Conservation (phyloP, 306 rosid species). For the Delonix regia region DNA sequence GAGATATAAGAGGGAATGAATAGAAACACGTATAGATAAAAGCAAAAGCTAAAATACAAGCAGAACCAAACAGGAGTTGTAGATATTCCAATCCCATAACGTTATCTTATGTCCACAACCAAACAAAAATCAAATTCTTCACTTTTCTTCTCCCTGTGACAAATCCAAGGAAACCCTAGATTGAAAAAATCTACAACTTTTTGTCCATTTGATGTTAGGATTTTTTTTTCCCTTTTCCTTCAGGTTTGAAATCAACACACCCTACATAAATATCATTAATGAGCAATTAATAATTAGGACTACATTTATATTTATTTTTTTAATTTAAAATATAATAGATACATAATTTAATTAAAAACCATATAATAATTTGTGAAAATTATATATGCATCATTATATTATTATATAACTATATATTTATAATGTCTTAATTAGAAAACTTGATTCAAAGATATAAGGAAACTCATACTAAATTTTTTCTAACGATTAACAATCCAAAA, state of each 20-base stretch:
- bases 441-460: too few relatives aligned
- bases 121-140: slow-evolving; percentile 28
- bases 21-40: slow-evolving; percentile 34
- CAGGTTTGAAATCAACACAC: neutral
- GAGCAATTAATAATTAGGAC: neutral
- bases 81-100: slow-evolving; percentile 30
- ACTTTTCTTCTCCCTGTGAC: neutral
- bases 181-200: neutral
- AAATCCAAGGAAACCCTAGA: neutral
- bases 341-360: too few relatives aligned
- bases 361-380: too few relatives aligned
- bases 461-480: too few relatives aligned
- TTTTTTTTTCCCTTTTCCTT: too few relatives aligned
- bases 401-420: too few relatives aligned
- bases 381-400: too few relatives aligned
- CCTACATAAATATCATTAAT: neutral
- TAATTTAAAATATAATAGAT: too few relatives aligned
- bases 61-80: slow-evolving; percentile 17
- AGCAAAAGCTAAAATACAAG: neutral
- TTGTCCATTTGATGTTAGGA: neutral
- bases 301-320: too few relatives aligned
- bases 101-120: slow-evolving; percentile 37
- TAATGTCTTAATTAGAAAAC: too few relatives aligned
- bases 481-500: too few relatives aligned
- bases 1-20: slow-evolving; percentile 47